Evolutionary conservation across 257 asterid genomes (phyloP).

Genomic region (Mitragyna speciosa): DNA sequence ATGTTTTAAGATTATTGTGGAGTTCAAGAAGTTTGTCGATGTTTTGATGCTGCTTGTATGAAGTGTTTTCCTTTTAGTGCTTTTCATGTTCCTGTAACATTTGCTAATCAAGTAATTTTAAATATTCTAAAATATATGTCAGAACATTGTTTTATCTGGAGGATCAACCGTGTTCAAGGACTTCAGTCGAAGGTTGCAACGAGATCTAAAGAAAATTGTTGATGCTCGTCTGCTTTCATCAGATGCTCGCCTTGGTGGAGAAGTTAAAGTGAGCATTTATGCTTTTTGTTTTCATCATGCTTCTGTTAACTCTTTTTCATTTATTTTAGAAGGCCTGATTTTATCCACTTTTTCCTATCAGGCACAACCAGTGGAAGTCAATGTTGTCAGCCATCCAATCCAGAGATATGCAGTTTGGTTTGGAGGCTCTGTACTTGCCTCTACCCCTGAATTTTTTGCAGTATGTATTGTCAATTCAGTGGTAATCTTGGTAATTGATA

Average conservation of each 20-base stretch:
- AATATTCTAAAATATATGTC: slow-evolving; percentile 28
- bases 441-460: slow-evolving; percentile 89
- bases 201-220: slow-evolving; percentile 84
- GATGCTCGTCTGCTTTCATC: slow-evolving; percentile 81
- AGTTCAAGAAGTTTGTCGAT: background rate
- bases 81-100: background rate
- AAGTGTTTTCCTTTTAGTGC: background rate
- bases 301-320: background rate
- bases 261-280: slow-evolving; percentile 46
- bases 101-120: background rate
- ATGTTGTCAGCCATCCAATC: slow-evolving; percentile 87
- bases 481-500: slow-evolving; percentile 8
- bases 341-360: slow-evolving; percentile 28
- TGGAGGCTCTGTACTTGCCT: slow-evolving; percentile 97
- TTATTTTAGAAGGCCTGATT: slow-evolving; percentile 19
- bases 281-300: background rate
- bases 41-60: background rate
- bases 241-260: slow-evolving; percentile 64
- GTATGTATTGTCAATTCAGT: slow-evolving; percentile 38
- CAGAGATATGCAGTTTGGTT: slow-evolving; percentile 99
- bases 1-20: background rate
- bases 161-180: slow-evolving; percentile 98
- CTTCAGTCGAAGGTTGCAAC: slow-evolving; percentile 80
- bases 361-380: slow-evolving; percentile 93
- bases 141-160: slow-evolving; percentile 93